phyloP scores from a whole-genome alignment of 1,139 yeast genomes.

The Pichia norvegensis region DNA sequence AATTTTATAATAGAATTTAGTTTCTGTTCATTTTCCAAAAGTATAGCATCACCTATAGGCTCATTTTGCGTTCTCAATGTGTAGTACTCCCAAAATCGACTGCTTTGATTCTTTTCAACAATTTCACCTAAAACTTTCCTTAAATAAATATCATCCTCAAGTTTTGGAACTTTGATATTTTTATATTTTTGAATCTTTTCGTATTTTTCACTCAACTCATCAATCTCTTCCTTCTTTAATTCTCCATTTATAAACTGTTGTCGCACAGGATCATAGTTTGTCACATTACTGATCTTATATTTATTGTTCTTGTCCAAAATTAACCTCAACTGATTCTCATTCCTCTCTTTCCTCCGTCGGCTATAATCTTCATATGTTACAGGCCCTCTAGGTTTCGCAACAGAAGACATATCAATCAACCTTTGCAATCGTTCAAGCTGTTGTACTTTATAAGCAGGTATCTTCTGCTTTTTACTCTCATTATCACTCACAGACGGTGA shows the following conservation, averaged over 20 bases:
- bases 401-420: slow-evolving; percentile 15
- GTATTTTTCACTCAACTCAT: slow-evolving; percentile 1
- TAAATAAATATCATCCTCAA: slow-evolving; percentile 10
- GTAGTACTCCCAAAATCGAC: slow-evolving; percentile 5
- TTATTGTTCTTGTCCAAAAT: slow-evolving; percentile 7
- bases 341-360: background rate
- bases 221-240: background rate
- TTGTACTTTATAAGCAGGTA: slow-evolving; percentile 16
- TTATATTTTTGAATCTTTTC: slow-evolving; percentile 9
- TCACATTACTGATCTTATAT: slow-evolving; percentile 13
- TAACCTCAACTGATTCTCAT: background rate
- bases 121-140: slow-evolving; percentile 8
- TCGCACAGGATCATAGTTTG: slow-evolving; percentile 16
- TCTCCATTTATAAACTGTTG: slow-evolving; percentile 2
- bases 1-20: background rate
- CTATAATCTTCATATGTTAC: slow-evolving; percentile 2
- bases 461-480: slow-evolving; percentile 4
- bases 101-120: background rate
- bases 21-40: slow-evolving; percentile 7
- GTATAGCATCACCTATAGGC: background rate
- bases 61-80: background rate
- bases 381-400: slow-evolving; percentile 16
- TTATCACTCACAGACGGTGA: background rate
- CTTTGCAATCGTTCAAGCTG: slow-evolving; percentile 13
- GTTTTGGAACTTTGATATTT: slow-evolving; percentile 9